These are phyloP conservation scores for Mediolabrus comicus DNA, from an alignment of 108 stramenopile genomes.

Conservation along the genomic window DNA sequence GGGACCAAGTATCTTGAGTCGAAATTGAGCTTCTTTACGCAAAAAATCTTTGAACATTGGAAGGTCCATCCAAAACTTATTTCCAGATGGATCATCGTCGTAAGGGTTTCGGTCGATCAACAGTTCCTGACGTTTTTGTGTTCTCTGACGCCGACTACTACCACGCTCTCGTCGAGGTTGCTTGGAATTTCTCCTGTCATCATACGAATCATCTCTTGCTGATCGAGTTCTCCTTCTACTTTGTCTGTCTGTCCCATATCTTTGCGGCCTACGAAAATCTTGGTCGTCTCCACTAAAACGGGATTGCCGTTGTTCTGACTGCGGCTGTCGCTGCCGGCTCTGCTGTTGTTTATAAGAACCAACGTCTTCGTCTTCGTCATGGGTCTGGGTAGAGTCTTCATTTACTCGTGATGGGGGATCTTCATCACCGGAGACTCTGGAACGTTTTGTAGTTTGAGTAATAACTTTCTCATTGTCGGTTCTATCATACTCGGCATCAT, in stretches of 20 bases:
- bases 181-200: neutral
- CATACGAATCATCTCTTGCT: neutral
- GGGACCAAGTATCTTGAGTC: conserved; percentile 64
- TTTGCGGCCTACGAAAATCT: neutral
- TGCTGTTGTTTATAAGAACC: neutral
- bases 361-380: neutral
- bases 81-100: conserved; percentile 41
- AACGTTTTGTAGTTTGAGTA: neutral
- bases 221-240: neutral
- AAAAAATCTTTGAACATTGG: conserved; percentile 74
- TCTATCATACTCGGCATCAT: neutral
- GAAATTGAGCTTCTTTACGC: conserved; percentile 63
- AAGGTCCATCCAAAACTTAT: conserved; percentile 73
- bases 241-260: neutral
- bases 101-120: conserved; percentile 33
- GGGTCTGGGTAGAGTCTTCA: neutral
- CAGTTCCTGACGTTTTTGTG: conserved; percentile 30
- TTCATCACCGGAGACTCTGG: neutral
- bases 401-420: neutral
- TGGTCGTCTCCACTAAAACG: neutral
- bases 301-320: neutral
- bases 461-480: neutral
- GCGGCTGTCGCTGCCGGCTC: neutral
- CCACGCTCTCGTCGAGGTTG: neutral
- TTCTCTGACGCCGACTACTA: conserved; percentile 5